Evolutionary conservation across 345 rosid genomes (phyloP).

Genomic region (Citrus reticulata): DNA sequence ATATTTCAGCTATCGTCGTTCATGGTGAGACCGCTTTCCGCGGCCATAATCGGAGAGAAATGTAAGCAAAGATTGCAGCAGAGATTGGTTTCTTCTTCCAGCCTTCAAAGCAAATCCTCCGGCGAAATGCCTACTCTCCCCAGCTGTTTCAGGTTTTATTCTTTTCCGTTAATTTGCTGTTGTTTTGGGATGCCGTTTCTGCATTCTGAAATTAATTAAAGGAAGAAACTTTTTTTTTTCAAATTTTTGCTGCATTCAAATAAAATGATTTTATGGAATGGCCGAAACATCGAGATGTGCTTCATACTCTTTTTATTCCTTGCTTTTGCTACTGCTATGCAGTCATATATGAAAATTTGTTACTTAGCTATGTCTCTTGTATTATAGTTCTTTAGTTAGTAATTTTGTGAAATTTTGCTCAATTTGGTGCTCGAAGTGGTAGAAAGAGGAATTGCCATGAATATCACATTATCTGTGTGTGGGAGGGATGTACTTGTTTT

Average conservation of each 20-base stretch:
- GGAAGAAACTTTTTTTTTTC: no score
- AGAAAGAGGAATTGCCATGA: neutral
- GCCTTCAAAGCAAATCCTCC: slow-evolving; percentile 36
- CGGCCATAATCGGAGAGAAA: slow-evolving; percentile 13
- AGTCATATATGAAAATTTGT: neutral
- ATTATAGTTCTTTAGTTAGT: neutral
- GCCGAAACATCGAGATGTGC: neutral
- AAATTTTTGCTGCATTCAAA: no score
- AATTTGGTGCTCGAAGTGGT: neutral
- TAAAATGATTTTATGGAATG: no score
- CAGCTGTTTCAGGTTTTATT: slow-evolving; percentile 51
- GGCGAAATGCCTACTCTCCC: slow-evolving; percentile 49
- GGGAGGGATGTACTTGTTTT: neutral
- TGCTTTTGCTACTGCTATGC: neutral
- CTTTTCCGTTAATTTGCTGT: neutral
- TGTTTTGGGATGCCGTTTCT: no score
- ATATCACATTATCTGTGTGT: neutral
- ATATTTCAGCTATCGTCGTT: slow-evolving; percentile 51
- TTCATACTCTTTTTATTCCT: neutral
- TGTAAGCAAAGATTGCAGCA: slow-evolving; percentile 25
- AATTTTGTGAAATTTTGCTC: neutral
- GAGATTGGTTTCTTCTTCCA: slow-evolving; percentile 33
- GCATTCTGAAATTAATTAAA: no score
- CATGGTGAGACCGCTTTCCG: slow-evolving; percentile 33
- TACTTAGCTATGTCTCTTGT: neutral